Evolutionary conservation across 2,329 filamentous ascomycete genomes (phyloP).

Genomic region (Pleurostoma richardsiae): DNA sequence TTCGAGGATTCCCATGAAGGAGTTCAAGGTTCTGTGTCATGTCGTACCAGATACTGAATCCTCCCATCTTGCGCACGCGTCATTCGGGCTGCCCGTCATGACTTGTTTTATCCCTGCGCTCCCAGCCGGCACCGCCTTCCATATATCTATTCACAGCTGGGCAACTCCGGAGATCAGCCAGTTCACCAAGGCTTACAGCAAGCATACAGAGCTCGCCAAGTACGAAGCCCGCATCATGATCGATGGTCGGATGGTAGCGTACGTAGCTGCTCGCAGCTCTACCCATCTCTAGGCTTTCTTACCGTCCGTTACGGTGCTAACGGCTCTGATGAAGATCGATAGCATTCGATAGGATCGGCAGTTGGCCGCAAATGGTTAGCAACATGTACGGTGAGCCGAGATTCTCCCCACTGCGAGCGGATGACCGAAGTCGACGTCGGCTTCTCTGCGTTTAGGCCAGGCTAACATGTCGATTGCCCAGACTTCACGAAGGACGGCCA

Average conservation of each 20-base stretch:
- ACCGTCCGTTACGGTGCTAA: neutral
- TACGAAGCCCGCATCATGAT: slow-evolving; percentile 65
- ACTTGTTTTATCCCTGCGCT: slow-evolving; percentile 69
- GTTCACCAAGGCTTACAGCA: slow-evolving; percentile 49
- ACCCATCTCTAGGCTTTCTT: too few relatives aligned
- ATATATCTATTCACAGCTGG: slow-evolving; percentile 74
- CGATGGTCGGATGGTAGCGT: slow-evolving; percentile 63
- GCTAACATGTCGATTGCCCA: slow-evolving; percentile 13
- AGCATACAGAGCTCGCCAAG: slow-evolving; percentile 48
- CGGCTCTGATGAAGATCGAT: slow-evolving; percentile 39
- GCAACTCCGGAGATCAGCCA: slow-evolving; percentile 54
- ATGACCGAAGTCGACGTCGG: slow-evolving; percentile 1
- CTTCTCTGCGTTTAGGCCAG: neutral
- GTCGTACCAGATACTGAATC: slow-evolving; percentile 55
- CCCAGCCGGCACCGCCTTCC: slow-evolving; percentile 52
- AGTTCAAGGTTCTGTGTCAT: slow-evolving; percentile 77
- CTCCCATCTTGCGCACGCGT: slow-evolving; percentile 31
- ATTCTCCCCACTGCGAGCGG: neutral
- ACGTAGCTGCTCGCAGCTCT: slow-evolving; percentile 16
- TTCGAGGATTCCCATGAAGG: slow-evolving; percentile 67
- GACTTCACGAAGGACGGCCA: slow-evolving; percentile 53
- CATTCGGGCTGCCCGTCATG: slow-evolving; percentile 56
- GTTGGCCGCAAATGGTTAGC: slow-evolving; percentile 45
- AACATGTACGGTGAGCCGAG: slow-evolving; percentile 32
- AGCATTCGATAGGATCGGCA: slow-evolving; percentile 43